Evolutionary conservation across 2,329 filamentous ascomycete species (phyloP).

Genomic region (Colletotrichum musae): DNA sequence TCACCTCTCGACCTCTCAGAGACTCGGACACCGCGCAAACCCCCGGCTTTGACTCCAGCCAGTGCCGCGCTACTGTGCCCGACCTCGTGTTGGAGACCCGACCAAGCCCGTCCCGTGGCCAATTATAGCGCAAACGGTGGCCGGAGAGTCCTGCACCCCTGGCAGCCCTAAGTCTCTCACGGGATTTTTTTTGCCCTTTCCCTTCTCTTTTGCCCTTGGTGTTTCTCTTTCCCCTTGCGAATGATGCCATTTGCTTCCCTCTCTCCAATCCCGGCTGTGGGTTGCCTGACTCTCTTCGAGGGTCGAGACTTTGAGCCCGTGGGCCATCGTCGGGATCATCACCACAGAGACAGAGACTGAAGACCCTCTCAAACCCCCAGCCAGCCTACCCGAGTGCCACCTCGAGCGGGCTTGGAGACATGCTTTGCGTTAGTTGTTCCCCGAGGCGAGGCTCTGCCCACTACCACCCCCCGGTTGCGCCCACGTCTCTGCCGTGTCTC

Average conservation of each 20-base stretch:
- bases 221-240: not conserved
- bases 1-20: slow-evolving; percentile 16
- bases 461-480: not conserved
- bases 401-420: slow-evolving; percentile 6
- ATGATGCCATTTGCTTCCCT: slow-evolving; percentile 1
- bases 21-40: no score
- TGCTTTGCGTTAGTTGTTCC: not conserved
- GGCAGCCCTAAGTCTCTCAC: slow-evolving; percentile 20
- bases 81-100: slow-evolving; percentile 38
- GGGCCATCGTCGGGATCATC: slow-evolving; percentile 15
- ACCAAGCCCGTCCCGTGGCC: slow-evolving; percentile 13
- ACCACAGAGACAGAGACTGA: slow-evolving; percentile 22
- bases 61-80: slow-evolving; percentile 39
- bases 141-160: slow-evolving; percentile 8
- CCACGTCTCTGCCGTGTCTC: not conserved
- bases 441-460: not conserved
- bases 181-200: not conserved
- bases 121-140: slow-evolving; percentile 29
- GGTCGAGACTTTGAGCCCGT: not conserved
- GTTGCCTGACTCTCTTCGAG: slow-evolving; percentile 9
- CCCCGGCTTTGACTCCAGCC: slow-evolving; percentile 11
- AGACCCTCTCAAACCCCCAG: slow-evolving; percentile 11
- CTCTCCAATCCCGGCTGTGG: not conserved
- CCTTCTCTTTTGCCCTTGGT: not conserved
- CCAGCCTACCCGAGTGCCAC: slow-evolving; percentile 14